These are phyloP conservation scores for Salix dunnii DNA, from an alignment of 345 rosid genomes.

Conservation along the genomic window DNA sequence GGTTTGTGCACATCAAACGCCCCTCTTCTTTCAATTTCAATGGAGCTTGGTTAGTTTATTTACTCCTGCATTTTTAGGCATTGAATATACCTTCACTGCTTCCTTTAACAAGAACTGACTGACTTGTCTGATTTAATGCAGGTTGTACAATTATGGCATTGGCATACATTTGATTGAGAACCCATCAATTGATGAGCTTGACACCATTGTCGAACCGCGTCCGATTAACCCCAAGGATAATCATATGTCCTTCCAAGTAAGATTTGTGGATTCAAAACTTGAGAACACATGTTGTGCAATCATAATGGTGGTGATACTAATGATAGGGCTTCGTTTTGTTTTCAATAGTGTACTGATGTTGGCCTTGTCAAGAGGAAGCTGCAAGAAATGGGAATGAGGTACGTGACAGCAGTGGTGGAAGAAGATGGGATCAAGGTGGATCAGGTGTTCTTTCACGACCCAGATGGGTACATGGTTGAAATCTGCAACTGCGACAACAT, in stretches of 20 bases:
- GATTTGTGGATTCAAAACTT: background rate
- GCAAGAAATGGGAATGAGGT: conserved; percentile 44
- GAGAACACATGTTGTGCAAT: background rate
- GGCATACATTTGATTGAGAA: conserved; percentile 62
- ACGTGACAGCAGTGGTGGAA: conserved; percentile 48
- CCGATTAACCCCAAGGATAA: conserved; percentile 59
- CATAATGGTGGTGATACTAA: background rate
- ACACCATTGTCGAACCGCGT: conserved; percentile 32
- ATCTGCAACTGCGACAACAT: conserved; percentile 55
- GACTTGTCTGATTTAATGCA: conserved; percentile 1
- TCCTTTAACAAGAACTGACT: background rate
- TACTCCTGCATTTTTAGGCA: background rate
- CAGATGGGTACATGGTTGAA: conserved; percentile 65
- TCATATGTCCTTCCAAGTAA: conserved; percentile 57
- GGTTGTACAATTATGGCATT: conserved; percentile 57
- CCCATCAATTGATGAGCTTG: conserved; percentile 38
- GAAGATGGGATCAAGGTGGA: conserved; percentile 46
- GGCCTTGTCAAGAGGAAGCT: conserved; percentile 46
- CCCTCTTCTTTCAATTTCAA: conserved; percentile 65
- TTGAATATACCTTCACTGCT: background rate
- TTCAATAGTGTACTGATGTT: conserved; percentile 45
- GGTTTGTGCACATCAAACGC: conserved; percentile 52
- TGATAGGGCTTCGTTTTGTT: background rate
- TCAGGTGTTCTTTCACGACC: conserved; percentile 62
- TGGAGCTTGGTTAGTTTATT: conserved; percentile 34